Evolutionary conservation across 352 stramenopile genomes (phyloP), one percentile per base, ranked within the genome.

Genomic region (Sclerospora graminicola): DNA sequence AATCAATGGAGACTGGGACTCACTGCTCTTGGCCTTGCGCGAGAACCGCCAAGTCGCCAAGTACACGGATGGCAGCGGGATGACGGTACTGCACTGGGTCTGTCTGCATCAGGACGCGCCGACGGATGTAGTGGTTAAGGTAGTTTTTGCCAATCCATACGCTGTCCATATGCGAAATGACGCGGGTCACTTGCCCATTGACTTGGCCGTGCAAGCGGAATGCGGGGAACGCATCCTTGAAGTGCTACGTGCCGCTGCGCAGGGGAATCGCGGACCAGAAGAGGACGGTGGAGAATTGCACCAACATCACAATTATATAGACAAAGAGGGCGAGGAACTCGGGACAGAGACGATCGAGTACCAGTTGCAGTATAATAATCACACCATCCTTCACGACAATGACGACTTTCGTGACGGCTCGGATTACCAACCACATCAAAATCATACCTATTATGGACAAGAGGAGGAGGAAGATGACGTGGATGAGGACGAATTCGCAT

Each of bases 1-100:
- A 9, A 80, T 89, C 48, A 86, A 89, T 47, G 77, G 77, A 45
- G 74, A 89, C 53, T 89, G 77, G 77, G 72, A 86, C 55, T 60
- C 58, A 29, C 63, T 89, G 45, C 63, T 86, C 23, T 59, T 59
- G 13, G 60, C 66, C 43, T 71, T 89, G 67, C 74, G 70, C 34
- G 65, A 73, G 46, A 75, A 78, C 48, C 66, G 63, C 37, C 60
- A 63, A 35, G 60, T 89, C 18, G 67, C 69, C 21, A 57, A 76
- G 38, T 62, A 73, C 45, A 78, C 67, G 4, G 77, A 89, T 36
- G 57, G 53, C 27, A 86, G 60, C 42, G 77, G 77, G 34, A 89
- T 89, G 77, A 86, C 69, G 14, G 54, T 89, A 24, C 51, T 89
- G 30, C 77, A 89, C 57, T 89, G 77, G 77, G 63, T 83, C 32